These are phyloP conservation scores for Rosa lucieae DNA, from an alignment of 306 rosid species.

Conservation along the genomic window DNA sequence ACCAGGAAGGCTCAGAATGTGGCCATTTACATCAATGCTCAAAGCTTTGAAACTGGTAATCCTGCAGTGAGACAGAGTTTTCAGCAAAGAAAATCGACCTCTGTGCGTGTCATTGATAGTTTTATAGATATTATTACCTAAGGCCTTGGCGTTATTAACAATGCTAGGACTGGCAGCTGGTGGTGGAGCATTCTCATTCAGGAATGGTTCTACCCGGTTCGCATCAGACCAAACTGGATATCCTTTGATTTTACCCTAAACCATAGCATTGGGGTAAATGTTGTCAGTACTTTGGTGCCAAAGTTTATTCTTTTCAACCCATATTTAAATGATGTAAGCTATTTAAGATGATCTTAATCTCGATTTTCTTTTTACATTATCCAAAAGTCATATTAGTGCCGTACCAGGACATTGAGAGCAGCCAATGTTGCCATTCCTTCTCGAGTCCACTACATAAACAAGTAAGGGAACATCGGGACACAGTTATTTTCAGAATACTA, in stretches of 20 bases:
- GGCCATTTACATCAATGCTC: conserved; percentile 23
- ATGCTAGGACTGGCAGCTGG: conserved; percentile 98
- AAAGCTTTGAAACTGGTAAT: conserved; percentile 69
- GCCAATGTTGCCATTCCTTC: conserved; percentile 99
- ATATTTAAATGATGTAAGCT: no score
- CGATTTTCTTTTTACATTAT: neutral
- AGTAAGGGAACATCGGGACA: neutral
- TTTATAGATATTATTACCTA: conserved; percentile 41
- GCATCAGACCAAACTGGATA: conserved; percentile 84
- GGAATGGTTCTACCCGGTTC: conserved; percentile 83
- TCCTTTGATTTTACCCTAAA: conserved; percentile 82
- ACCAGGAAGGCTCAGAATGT: conserved; percentile 23
- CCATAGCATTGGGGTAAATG: neutral
- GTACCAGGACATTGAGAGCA: conserved; percentile 96
- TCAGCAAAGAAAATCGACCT: conserved; percentile 9
- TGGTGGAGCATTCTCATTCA: conserved; percentile 60
- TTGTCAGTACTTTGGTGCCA: no score
- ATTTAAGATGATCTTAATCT: neutral
- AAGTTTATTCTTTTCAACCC: no score
- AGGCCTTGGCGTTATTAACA: conserved; percentile 82
- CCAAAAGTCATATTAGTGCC: conserved; percentile 1
- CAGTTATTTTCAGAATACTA: conserved; percentile 1
- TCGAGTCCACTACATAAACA: conserved; percentile 86
- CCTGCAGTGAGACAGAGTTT: conserved; percentile 39
- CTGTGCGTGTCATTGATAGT: neutral